Conservation (phyloP, 306 rosid genomes). For the Vigna radiata region DNA sequence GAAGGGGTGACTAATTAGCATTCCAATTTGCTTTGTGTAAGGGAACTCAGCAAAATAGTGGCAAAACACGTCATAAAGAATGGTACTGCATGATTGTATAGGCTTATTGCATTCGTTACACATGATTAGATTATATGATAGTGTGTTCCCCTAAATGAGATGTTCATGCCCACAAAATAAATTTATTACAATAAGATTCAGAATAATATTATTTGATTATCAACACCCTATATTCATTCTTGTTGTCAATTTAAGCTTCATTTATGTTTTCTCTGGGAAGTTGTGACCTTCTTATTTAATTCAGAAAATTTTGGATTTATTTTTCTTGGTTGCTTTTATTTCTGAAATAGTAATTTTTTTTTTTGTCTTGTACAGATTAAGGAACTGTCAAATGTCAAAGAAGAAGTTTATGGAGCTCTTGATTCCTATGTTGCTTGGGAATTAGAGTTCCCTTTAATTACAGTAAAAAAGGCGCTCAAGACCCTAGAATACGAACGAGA, state of each 20-base stretch:
- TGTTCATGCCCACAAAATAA: too few species aligned
- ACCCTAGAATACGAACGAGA: conserved; percentile 80
- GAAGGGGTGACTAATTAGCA: too few species aligned
- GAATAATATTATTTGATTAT: too few species aligned
- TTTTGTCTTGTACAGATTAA: conserved; percentile 59
- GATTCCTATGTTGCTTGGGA: conserved; percentile 99
- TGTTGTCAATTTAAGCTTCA: conserved; percentile 26
- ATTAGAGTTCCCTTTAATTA: conserved; percentile 86
- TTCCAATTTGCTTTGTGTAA: too few species aligned
- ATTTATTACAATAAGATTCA: too few species aligned
- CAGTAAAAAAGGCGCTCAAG: conserved; percentile 84
- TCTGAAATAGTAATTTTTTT: conserved; percentile 27
- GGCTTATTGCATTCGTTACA: too few species aligned
- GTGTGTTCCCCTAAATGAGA: too few species aligned
- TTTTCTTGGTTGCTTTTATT: conserved; percentile 26
- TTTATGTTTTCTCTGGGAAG: conserved; percentile 5
- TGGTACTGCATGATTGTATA: too few species aligned
- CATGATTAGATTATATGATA: too few species aligned
- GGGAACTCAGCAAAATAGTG: too few species aligned
- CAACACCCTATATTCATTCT: neutral
- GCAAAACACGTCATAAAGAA: too few species aligned
- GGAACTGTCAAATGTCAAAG: conserved; percentile 88
- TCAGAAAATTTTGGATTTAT: conserved; percentile 7
- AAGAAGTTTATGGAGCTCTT: conserved; percentile 98
- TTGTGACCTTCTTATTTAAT: neutral